Percentiles rank a stretch among this genome's conserved stretches.
Conservation (phyloP, 345 rosid species). For the Bruguiera gymnorhiza region DNA sequence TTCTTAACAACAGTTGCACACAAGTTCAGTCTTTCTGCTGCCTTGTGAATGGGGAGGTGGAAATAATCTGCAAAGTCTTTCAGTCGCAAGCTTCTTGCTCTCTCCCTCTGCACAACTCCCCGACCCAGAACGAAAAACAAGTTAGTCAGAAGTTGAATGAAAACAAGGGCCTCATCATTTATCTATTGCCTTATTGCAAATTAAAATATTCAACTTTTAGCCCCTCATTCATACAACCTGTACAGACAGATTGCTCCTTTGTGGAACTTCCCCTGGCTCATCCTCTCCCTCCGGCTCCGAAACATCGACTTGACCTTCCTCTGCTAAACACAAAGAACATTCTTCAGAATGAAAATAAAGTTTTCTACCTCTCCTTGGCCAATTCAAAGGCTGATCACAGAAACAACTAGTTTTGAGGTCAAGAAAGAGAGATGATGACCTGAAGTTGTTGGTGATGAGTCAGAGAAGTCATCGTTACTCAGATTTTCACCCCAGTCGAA, state of each 20-base stretch:
- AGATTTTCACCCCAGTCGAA: constrained; percentile 19
- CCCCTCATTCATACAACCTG: constrained; percentile 30
- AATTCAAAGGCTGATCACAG: neutral
- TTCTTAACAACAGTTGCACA: constrained; percentile 63
- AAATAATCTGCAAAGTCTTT: constrained; percentile 36
- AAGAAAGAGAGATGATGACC: constrained; percentile 17
- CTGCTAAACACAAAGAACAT: constrained; percentile 13
- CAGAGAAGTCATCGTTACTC: constrained; percentile 5
- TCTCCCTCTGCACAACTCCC: constrained; percentile 52
- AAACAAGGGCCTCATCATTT: neutral
- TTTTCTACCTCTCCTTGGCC: too few relatives aligned
- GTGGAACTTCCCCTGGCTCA: constrained; percentile 11
- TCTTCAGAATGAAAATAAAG: neutral
- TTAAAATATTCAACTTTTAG: neutral
- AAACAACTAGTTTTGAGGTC: neutral
- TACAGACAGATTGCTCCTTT: constrained; percentile 19
- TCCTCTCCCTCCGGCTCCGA: constrained; percentile 12
- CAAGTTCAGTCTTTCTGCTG: constrained; percentile 39
- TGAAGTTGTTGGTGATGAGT: constrained; percentile 17
- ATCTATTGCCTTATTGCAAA: neutral
- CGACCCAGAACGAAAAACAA: neutral
- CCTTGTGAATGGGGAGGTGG: constrained; percentile 51
- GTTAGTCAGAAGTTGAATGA: neutral
- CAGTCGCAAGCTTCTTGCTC: constrained; percentile 40
- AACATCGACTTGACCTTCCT: constrained; percentile 5